Percentiles rank a stretch among this genome's conserved stretches.
Conservation (phyloP, 352 stramenopile species). For the Phytopythium sindhum region DNA sequence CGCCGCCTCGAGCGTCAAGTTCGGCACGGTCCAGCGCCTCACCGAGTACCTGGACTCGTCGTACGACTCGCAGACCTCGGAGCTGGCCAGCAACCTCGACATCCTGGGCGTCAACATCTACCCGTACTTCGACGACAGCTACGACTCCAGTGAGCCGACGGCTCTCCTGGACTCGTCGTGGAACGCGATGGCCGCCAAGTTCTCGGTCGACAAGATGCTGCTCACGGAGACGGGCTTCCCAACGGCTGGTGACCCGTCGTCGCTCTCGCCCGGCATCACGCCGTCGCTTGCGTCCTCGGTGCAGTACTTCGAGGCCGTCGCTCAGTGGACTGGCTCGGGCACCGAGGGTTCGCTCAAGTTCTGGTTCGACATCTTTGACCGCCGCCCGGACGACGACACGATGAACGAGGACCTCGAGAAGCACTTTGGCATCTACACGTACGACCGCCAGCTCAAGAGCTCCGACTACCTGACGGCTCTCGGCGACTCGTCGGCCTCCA, state of each 20-base stretch:
- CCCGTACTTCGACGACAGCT: conserved; percentile 55
- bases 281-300: conserved; percentile 33
- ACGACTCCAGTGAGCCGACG: conserved; percentile 35
- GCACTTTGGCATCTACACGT: conserved; percentile 58
- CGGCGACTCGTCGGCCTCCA: background rate
- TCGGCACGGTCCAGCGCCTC: conserved; percentile 52
- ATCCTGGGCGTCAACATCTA: conserved; percentile 63
- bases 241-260: conserved; percentile 30
- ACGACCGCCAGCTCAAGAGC: conserved; percentile 41
- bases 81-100: conserved; percentile 29
- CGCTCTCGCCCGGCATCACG: conserved; percentile 28
- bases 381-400: conserved; percentile 38
- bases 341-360: conserved; percentile 36
- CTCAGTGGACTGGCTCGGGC: conserved; percentile 16
- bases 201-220: conserved; percentile 32
- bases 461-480: conserved; percentile 19
- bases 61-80: conserved; percentile 29
- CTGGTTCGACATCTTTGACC: conserved; percentile 62
- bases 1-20: conserved; percentile 33
- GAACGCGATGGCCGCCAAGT: conserved; percentile 37
- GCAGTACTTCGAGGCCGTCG: conserved; percentile 22
- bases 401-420: conserved; percentile 36
- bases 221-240: conserved; percentile 62
- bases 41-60: conserved; percentile 39
- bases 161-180: conserved; percentile 41